Conservation (phyloP, 169 alveolate species). For the Eimeria tenella region DNA sequence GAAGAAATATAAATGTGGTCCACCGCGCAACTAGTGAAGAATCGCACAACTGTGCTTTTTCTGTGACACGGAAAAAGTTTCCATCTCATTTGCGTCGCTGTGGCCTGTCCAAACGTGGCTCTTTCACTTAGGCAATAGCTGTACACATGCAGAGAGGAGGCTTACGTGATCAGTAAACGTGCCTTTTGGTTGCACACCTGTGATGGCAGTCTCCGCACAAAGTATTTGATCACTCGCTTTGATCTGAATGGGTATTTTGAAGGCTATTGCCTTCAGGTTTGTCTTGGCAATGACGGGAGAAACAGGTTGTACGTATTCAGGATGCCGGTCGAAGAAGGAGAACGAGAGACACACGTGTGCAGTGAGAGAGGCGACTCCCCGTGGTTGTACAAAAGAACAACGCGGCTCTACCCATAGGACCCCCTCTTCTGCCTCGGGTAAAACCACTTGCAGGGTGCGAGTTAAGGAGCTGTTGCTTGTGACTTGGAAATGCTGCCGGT, state of each 20-base stretch:
- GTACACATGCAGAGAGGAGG: background rate
- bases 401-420: conserved; percentile 75
- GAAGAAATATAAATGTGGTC: background rate
- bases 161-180: conserved; percentile 1
- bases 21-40: background rate
- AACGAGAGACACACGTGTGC: conserved; percentile 52
- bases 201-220: conserved; percentile 73
- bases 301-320: conserved; percentile 70
- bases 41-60: background rate
- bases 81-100: too few relatives aligned
- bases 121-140: too few relatives aligned
- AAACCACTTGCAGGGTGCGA: conserved; percentile 62
- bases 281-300: conserved; percentile 35
- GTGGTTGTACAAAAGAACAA: conserved; percentile 64
- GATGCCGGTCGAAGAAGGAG: conserved; percentile 65
- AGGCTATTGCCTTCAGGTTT: conserved; percentile 65
- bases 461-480: conserved; percentile 45
- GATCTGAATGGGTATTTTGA: conserved; percentile 63
- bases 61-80: too few relatives aligned
- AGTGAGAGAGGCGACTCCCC: conserved; percentile 35
- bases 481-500: conserved; percentile 54
- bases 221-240: conserved; percentile 74
- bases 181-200: conserved; percentile 69
- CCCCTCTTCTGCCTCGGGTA: conserved; percentile 66
- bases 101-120: too few relatives aligned